Base-by-base conservation (phyloP, 441 rosid species). In the Populus trichocarpa region DNA sequence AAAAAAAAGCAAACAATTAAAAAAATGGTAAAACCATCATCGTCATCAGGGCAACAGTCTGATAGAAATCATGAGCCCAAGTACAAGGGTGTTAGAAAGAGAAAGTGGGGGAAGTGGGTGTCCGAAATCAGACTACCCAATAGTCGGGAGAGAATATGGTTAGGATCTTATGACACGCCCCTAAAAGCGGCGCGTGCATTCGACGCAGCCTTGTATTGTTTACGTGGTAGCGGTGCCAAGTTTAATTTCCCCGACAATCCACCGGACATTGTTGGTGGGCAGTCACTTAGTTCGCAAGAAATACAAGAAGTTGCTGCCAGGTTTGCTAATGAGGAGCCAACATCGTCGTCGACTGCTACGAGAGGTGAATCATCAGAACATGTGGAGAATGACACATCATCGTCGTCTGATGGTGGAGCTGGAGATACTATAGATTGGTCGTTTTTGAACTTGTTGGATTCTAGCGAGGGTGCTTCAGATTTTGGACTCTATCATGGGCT, bases 51-150 rank as follows among this genome's bases (percentile, higher is more conserved):
- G 67, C 78, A 70, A 32, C 40, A 35, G 12, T 40, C 75, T 8
- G 10, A 70, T 3, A 83, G 80, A 12, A 14, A 36, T 40, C 12
- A 38, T 22, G 75, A 77, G 23, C 84, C 89, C 0, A 90, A 90
- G 84, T 95, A 89, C 87, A 93, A 84, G n/a, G 98, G 98, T 5
- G 97, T 95, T 18, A 42, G 97, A 40, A 92, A 90, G 92, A 76
- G 98, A 76, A 93, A 93, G 77, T 93, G 98, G 98, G 97, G 98
- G 0, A 95, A 93, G 73, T 95, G 93, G 93, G 98, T 95, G 79
- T 92, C 97, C 3, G 98, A 95, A 83, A 89, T 95, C 74, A 85
- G 98, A 75, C 92, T 95, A 1, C 98, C 98, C 0, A 91, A 95
- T 74, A 89, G 97, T 83, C 85, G 98, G 9, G 92, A 95, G 28